phyloP scores from a whole-genome alignment of 1,139 yeast genomes.

The Taphrina sp. region DNA sequence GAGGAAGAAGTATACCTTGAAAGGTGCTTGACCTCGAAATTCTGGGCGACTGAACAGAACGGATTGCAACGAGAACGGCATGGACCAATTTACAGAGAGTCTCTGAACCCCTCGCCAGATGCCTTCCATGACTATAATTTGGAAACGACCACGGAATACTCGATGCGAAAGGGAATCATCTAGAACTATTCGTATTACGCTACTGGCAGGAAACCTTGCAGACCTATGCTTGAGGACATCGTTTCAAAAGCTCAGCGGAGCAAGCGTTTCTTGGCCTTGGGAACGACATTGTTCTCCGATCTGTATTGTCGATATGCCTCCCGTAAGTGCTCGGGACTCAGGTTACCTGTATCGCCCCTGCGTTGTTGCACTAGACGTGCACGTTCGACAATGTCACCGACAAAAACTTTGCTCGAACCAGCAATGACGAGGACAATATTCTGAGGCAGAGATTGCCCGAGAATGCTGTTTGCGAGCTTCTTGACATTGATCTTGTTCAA shows the following conservation, averaged over 20 bases:
- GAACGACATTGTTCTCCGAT: conserved; percentile 5
- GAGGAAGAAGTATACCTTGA: conserved; percentile 2
- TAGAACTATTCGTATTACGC: too few relatives aligned
- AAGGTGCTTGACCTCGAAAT: too few relatives aligned
- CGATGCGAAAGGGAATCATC: too few relatives aligned
- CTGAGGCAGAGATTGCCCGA: conserved; percentile 80
- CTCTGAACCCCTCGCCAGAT: too few relatives aligned
- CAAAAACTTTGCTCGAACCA: conserved; percentile 81
- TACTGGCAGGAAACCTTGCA: too few relatives aligned
- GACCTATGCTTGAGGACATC: too few relatives aligned
- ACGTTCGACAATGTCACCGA: conserved; percentile 77
- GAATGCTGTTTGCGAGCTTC: conserved; percentile 65
- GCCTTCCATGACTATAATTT: too few relatives aligned
- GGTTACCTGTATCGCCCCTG: conserved; percentile 52
- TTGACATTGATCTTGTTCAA: conserved; percentile 76
- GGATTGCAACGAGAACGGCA: too few relatives aligned
- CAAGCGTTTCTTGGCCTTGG: conserved; percentile 7
- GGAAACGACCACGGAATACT: too few relatives aligned
- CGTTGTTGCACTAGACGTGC: conserved; percentile 36
- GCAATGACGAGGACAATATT: conserved; percentile 79
- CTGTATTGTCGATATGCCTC: conserved; percentile 69
- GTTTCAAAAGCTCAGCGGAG: too few relatives aligned
- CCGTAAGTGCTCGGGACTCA: conserved; percentile 77
- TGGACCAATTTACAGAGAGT: too few relatives aligned
- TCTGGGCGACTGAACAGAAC: too few relatives aligned